Percentiles rank a stretch among this genome's conserved stretches.
phyloP scores from a whole-genome alignment of 306 rosid genomes.

The Sophora flavescens region DNA sequence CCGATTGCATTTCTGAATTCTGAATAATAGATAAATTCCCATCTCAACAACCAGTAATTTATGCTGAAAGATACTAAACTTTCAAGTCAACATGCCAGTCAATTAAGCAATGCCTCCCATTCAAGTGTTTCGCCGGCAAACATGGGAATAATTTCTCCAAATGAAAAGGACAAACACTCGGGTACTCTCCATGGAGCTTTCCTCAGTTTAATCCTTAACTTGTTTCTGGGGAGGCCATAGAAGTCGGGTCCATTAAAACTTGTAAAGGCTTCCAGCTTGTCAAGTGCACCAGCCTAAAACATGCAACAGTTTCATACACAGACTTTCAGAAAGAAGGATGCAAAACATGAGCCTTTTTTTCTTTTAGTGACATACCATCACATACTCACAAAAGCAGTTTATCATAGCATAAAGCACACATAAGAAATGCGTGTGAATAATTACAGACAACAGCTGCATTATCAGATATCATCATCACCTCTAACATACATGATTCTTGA shows the following conservation, averaged over 20 bases:
- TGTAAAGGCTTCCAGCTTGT: constrained; percentile 89
- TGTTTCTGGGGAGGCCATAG: constrained; percentile 89
- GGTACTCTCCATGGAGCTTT: constrained; percentile 86
- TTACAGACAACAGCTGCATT: background rate
- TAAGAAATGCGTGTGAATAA: constrained; percentile 5
- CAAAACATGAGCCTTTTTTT: constrained; percentile 32
- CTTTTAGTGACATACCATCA: background rate
- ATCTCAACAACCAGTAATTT: constrained; percentile 22
- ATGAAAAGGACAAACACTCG: constrained; percentile 63
- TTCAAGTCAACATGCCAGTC: constrained; percentile 30
- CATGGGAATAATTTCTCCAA: constrained; percentile 88
- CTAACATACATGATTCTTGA: background rate
- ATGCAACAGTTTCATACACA: constrained; percentile 43
- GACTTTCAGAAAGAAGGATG: constrained; percentile 2
- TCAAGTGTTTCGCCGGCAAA: constrained; percentile 81
- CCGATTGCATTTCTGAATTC: background rate
- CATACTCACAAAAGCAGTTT: background rate
- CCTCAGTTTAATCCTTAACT: constrained; percentile 67
- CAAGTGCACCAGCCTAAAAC: constrained; percentile 82
- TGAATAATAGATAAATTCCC: background rate
- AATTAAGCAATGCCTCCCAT: constrained; percentile 69
- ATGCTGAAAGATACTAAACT: constrained; percentile 26
- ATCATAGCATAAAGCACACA: constrained; percentile 21
- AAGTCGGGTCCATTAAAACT: constrained; percentile 99
- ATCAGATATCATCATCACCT: constrained; percentile 2